Conservation (phyloP, 345 rosid species). For the Acer negundo region DNA sequence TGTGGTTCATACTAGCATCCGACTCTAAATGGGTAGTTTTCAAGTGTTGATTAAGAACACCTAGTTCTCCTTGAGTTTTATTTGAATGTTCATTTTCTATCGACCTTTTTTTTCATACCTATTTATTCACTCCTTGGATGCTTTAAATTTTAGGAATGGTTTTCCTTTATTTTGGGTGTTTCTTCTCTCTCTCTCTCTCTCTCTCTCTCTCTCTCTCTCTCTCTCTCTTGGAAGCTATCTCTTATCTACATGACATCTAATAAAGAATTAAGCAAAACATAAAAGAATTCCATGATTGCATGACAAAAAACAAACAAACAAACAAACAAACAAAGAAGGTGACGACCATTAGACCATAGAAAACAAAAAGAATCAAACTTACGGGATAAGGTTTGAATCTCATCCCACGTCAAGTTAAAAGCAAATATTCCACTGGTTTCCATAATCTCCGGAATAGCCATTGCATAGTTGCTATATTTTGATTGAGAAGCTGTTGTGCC, state of each 20-base stretch:
- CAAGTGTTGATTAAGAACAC: background rate
- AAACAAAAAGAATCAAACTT: slow-evolving; percentile 38
- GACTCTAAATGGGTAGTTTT: background rate
- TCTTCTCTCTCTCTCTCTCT: too few relatives aligned
- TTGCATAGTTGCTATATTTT: slow-evolving; percentile 36
- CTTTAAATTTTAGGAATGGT: background rate
- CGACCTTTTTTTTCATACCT: background rate
- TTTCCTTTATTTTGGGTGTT: background rate
- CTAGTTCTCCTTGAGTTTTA: background rate
- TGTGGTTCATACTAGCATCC: background rate
- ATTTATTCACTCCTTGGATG: background rate
- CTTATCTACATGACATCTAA: background rate
- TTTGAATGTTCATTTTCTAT: too few relatives aligned
- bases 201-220: too few relatives aligned
- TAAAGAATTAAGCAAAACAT: background rate
- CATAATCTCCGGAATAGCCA: slow-evolving; percentile 45
- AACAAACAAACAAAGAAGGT: background rate
- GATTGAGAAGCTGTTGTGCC: slow-evolving; percentile 48
- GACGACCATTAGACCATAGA: background rate
- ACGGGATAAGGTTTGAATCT: slow-evolving; percentile 66
- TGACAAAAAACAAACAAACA: background rate
- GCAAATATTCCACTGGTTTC: slow-evolving; percentile 46
- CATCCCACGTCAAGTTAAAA: slow-evolving; percentile 69
- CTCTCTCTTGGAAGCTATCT: background rate
- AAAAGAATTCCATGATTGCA: background rate